Conservation (phyloP, 345 rosid species). For the Hypericum androsaemum region DNA sequence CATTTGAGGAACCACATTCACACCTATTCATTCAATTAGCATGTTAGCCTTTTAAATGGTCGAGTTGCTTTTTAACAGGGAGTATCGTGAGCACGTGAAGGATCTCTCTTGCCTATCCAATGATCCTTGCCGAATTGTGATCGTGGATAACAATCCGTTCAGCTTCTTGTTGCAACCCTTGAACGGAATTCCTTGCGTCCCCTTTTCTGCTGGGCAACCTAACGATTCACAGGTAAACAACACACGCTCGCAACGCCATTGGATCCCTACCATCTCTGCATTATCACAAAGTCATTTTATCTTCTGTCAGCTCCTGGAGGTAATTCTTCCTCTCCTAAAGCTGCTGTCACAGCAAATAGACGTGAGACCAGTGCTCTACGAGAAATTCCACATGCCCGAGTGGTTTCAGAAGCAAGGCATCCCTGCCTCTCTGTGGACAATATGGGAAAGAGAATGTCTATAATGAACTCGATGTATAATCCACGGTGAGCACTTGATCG, state of each 20-base stretch:
- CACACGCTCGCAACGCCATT: too few relatives aligned
- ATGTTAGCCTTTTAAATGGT: too few relatives aligned
- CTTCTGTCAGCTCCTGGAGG: conserved; percentile 11
- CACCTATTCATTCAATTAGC: too few relatives aligned
- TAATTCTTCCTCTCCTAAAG: conserved; percentile 15
- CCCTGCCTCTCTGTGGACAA: neutral
- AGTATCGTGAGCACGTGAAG: conserved; percentile 81
- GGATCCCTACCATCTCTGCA: too few relatives aligned
- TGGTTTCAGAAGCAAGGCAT: conserved; percentile 9
- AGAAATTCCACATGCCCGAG: conserved; percentile 20
- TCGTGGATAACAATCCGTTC: conserved; percentile 94
- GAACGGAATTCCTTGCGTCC: conserved; percentile 92
- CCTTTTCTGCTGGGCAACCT: conserved; percentile 74
- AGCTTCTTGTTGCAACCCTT: conserved; percentile 90
- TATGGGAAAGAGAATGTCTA: too few relatives aligned
- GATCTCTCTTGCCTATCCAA: conserved; percentile 72
- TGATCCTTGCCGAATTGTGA: conserved; percentile 63
- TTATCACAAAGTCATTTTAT: too few relatives aligned
- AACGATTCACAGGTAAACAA: conserved; percentile 58
- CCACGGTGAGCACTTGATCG: too few relatives aligned
- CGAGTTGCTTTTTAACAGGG: conserved; percentile 32
- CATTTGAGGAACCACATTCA: too few relatives aligned
- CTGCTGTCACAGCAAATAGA: conserved; percentile 8
- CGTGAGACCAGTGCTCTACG: conserved; percentile 11
- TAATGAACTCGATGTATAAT: too few relatives aligned